Conservation (phyloP, 352 stramenopile genomes). For the Globisporangium nodosum region DNA sequence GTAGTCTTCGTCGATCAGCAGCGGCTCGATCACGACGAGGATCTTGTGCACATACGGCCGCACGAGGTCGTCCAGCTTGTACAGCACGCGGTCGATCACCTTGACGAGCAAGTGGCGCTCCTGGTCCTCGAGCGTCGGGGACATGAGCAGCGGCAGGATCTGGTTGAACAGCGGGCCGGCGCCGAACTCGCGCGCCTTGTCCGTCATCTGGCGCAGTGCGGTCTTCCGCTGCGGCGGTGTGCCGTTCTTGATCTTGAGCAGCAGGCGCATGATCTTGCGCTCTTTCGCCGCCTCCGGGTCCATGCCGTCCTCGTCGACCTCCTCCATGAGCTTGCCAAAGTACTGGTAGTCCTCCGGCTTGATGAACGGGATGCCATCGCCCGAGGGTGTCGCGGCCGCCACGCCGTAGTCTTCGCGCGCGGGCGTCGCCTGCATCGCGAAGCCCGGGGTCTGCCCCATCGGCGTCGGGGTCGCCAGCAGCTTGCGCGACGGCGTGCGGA, state of each 20-base stretch:
- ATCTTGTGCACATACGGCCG: slow-evolving; percentile 99
- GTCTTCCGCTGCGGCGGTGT: slow-evolving; percentile 96
- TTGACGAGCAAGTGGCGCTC: slow-evolving; percentile 99
- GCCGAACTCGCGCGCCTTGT: slow-evolving; percentile 96
- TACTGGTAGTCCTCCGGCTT: slow-evolving; percentile 99
- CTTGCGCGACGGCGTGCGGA: slow-evolving; percentile 93
- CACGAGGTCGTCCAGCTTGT: slow-evolving; percentile 99
- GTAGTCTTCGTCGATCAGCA: slow-evolving; percentile 99
- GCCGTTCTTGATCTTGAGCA: slow-evolving; percentile 99
- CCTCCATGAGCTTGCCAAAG: slow-evolving; percentile 95
- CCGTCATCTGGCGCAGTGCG: slow-evolving; percentile 95
- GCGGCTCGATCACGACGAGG: slow-evolving; percentile 97
- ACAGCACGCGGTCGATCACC: slow-evolving; percentile 98
- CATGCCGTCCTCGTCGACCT: slow-evolving; percentile 80
- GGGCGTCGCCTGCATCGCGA: slow-evolving; percentile 79
- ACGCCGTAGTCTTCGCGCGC: slow-evolving; percentile 79
- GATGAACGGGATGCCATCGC: slow-evolving; percentile 94
- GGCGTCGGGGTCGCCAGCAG: slow-evolving; percentile 95
- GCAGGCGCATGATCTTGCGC: slow-evolving; percentile 96
- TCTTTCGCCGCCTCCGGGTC: slow-evolving; percentile 94
- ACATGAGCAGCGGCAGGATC: slow-evolving; percentile 99
- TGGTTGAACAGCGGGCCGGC: slow-evolving; percentile 98
- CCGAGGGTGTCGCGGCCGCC: slow-evolving; percentile 51
- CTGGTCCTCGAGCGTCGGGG: slow-evolving; percentile 97
- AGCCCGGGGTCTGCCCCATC: slow-evolving; percentile 90